These are phyloP conservation scores for Mantamonas sphyraenae DNA, from an alignment of 78 protist genomes.

Conservation along the genomic window DNA sequence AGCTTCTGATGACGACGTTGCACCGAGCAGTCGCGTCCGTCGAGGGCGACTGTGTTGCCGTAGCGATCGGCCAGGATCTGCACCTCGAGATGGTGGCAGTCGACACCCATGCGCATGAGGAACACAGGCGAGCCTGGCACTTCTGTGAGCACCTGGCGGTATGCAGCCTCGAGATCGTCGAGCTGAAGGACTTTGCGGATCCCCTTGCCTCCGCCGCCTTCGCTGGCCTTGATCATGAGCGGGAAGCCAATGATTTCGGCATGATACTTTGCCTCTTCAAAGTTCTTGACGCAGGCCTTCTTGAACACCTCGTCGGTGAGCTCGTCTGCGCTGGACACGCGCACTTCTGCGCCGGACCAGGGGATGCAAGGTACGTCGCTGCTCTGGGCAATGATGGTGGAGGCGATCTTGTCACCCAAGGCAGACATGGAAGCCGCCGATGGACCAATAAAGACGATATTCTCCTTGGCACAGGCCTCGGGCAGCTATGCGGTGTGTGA, in stretches of 20 bases:
- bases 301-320: slow-evolving; percentile 10
- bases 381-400: slow-evolving; percentile 91
- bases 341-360: slow-evolving; percentile 71
- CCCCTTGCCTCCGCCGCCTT: slow-evolving; percentile 87
- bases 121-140: slow-evolving; percentile 83
- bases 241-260: slow-evolving; percentile 68
- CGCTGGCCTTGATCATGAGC: slow-evolving; percentile 87
- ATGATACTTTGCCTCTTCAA: slow-evolving; percentile 30
- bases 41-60: slow-evolving; percentile 53
- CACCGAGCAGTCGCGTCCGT: slow-evolving; percentile 84
- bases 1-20: slow-evolving; percentile 86
- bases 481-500: no score
- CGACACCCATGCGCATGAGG: slow-evolving; percentile 53
- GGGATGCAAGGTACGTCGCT: slow-evolving; percentile 84
- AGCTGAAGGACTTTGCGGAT: slow-evolving; percentile 55
- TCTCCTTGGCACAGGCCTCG: neutral
- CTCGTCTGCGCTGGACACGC: neutral
- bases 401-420: slow-evolving; percentile 95
- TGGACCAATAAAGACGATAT: slow-evolving; percentile 31
- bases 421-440: slow-evolving; percentile 31
- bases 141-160: slow-evolving; percentile 45
- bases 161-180: slow-evolving; percentile 36
- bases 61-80: slow-evolving; percentile 51
- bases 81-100: slow-evolving; percentile 71
- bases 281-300: slow-evolving; percentile 30